Conservation (phyloP, 192 early-diverging fungal species). For the Podila epigama region DNA sequence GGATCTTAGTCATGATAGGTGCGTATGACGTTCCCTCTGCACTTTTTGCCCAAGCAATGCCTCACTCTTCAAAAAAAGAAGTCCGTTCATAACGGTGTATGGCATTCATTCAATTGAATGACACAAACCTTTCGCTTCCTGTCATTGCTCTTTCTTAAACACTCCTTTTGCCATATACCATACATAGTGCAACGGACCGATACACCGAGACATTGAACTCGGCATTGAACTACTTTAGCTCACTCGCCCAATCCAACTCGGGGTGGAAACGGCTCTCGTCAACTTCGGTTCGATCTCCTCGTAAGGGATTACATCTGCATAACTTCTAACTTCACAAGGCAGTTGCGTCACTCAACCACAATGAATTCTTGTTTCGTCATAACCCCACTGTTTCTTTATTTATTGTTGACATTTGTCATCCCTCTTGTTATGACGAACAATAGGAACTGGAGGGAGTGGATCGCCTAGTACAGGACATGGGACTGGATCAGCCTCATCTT, state of each 20-base stretch:
- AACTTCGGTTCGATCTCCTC: constrained; percentile 21
- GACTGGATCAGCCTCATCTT: constrained; percentile 18
- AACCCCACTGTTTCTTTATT: not conserved
- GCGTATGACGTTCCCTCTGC: not conserved
- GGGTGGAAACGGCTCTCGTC: constrained; percentile 48
- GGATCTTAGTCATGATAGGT: constrained; percentile 52
- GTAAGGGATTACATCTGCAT: constrained; percentile 4
- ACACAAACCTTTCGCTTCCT: too few relatives aligned
- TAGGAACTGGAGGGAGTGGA: constrained; percentile 24
- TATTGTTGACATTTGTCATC: not conserved
- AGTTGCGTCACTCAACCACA: too few relatives aligned
- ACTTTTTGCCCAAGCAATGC: not conserved
- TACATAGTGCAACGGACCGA: constrained; percentile 31
- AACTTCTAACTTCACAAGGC: not conserved
- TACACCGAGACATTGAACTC: constrained; percentile 46
- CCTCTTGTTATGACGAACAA: not conserved
- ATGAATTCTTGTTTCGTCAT: too few relatives aligned
- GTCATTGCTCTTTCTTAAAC: too few relatives aligned
- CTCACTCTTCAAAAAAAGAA: too few relatives aligned
- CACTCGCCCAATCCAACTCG: constrained; percentile 37
- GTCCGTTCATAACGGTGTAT: too few relatives aligned
- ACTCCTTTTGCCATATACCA: not conserved
- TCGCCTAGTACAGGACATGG: constrained; percentile 9
- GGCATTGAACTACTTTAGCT: constrained; percentile 43
- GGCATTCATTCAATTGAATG: too few relatives aligned